Evolutionary conservation across 2,329 filamentous ascomycete genomes (phyloP).

Genomic region (Volutella citrinella): DNA sequence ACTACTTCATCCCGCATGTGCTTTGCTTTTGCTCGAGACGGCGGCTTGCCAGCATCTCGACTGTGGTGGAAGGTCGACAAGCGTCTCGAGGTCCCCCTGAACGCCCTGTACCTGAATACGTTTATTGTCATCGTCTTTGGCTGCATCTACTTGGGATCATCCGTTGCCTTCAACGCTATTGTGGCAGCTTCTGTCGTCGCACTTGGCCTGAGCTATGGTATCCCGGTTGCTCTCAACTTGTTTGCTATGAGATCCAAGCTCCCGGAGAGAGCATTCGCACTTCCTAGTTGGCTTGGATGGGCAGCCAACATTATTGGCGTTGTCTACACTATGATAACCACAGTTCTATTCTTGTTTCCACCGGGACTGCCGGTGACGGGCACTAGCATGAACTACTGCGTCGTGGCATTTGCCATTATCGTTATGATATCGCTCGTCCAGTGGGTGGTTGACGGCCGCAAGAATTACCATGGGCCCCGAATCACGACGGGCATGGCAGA

Average conservation of each 20-base stretch:
- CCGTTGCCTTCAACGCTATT: slow-evolving; percentile 66
- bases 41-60: slow-evolving; percentile 60
- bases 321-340: slow-evolving; percentile 63
- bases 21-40: slow-evolving; percentile 63
- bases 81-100: slow-evolving; percentile 61
- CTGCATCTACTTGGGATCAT: slow-evolving; percentile 66
- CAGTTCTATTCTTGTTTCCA: slow-evolving; percentile 70
- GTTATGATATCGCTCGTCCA: slow-evolving; percentile 39
- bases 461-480: slow-evolving; percentile 32
- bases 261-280: slow-evolving; percentile 44
- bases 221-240: slow-evolving; percentile 69
- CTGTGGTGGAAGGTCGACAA: slow-evolving; percentile 62
- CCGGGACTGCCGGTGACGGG: slow-evolving; percentile 61
- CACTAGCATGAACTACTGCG: slow-evolving; percentile 62
- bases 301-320: slow-evolving; percentile 44
- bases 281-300: slow-evolving; percentile 36
- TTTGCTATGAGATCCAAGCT: slow-evolving; percentile 62
- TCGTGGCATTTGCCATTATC: slow-evolving; percentile 45
- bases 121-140: slow-evolving; percentile 65
- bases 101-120: slow-evolving; percentile 60
- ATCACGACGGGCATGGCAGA: too few relatives aligned
- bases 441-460: slow-evolving; percentile 45
- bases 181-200: slow-evolving; percentile 69
- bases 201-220: slow-evolving; percentile 69
- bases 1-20: slow-evolving; percentile 65